Evolutionary conservation across 2,329 filamentous ascomycete genomes (phyloP), one percentile per base, ranked within the genome.

Genomic region (Fusarium avenaceum): DNA sequence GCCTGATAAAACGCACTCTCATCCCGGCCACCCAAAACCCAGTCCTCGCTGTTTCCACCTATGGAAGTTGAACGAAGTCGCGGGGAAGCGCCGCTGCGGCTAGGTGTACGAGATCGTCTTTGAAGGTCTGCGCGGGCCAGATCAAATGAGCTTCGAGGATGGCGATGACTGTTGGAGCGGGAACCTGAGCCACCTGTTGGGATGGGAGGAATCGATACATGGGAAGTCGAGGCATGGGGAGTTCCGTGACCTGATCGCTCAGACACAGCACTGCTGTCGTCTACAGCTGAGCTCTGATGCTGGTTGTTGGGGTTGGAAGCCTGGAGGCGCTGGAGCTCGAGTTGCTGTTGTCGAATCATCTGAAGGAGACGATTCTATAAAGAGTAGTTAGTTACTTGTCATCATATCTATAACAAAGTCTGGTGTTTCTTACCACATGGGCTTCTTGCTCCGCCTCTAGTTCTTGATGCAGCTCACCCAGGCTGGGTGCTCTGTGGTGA

Each of bases 1-100:
- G 92, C 92, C 76, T 94, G 91, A 73, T 94, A 94, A 76, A 93
- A 94, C 1, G 90, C 89, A 67, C 86, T 89, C 76, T 94, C 92
- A 72, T 94, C 92, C 19, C 91, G 83, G 9, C 86, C 86, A n/a
- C 86, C 86, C 2, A 91, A 82, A 47, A 85, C 79, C 80, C 85
- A 88, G 30, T 93, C 89, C 33, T 84, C 85, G 52, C 82, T 84
- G 56, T 90, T 88, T 19, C 79, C 85, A 57, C 85, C 85, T 69
- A 89, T 87, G 4, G 87, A 89, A 35, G 86, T 83, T 46, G 87
- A 80, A 72, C 86, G 78, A 74, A 90, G 72, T 76, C 84, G 77
- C 71, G 91, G 80, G 72, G 87, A 85, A 75, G 84, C 84, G 48
- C 83, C 84, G 56, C 83, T 84, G 52, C 83, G 84, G 70, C 86